These are phyloP conservation scores for Leishmania tropica DNA, from an alignment of 208 protist genomes.

Conservation along the genomic window DNA sequence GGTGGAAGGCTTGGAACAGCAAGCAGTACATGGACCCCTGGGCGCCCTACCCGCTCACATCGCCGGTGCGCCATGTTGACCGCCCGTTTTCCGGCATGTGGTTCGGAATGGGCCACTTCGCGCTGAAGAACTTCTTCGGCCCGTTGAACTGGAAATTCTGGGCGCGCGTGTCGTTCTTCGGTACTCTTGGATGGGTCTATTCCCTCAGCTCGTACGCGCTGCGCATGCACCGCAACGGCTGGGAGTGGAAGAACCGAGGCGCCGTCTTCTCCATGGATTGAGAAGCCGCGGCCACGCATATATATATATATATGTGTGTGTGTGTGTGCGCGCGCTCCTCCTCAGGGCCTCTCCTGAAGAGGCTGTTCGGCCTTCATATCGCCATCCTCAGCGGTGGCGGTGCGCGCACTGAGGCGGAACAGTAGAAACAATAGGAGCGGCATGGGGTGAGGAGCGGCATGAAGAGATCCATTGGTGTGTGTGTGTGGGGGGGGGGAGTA, in stretches of 20 bases:
- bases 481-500: no score
- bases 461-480: no score
- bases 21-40: constrained; percentile 71
- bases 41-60: constrained; percentile 63
- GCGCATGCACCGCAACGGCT: constrained; percentile 86
- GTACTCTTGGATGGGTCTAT: constrained; percentile 47
- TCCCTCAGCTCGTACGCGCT: constrained; percentile 57
- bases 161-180: constrained; percentile 59
- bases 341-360: neutral
- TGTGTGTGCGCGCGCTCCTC: neutral
- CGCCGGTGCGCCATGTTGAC: constrained; percentile 76
- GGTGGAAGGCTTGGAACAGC: constrained; percentile 83
- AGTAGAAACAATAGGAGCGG: neutral
- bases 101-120: constrained; percentile 87
- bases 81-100: constrained; percentile 61
- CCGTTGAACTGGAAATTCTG: constrained; percentile 71
- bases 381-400: neutral
- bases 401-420: neutral
- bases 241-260: constrained; percentile 90
- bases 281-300: neutral
- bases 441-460: neutral
- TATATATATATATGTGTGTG: neutral
- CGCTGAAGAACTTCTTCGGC: constrained; percentile 83
- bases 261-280: constrained; percentile 87
- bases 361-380: neutral